phyloP scores from a whole-genome alignment of 2,329 filamentous ascomycete species.

The Penicillium sp. region DNA sequence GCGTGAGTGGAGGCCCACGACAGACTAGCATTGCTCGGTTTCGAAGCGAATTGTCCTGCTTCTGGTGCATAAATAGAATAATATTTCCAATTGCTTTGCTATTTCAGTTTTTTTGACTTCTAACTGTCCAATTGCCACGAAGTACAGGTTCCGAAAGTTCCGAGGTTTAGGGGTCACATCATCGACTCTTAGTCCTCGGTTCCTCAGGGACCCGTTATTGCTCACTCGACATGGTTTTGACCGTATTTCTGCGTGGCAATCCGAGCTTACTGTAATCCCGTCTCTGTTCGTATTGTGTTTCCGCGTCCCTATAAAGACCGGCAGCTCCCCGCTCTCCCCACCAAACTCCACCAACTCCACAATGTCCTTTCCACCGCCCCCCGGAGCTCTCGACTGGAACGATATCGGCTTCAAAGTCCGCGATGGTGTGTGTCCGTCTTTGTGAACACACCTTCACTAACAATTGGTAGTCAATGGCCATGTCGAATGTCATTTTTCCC shows the following conservation, averaged over 20 bases:
- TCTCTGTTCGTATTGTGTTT: background rate
- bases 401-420: constrained; percentile 90
- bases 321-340: background rate
- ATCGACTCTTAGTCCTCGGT: background rate
- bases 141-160: background rate
- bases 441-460: background rate
- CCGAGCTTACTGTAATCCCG: background rate
- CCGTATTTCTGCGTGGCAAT: background rate
- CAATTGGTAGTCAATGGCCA: constrained; percentile 74
- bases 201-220: background rate
- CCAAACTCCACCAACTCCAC: constrained; percentile 11
- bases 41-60: background rate
- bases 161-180: background rate
- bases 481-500: constrained; percentile 81
- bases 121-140: no score
- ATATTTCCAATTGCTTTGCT: background rate
- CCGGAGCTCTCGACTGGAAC: constrained; percentile 67
- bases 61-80: background rate
- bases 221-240: background rate
- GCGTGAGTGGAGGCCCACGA: background rate
- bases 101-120: background rate
- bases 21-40: background rate
- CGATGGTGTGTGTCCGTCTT: constrained; percentile 62
- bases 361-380: constrained; percentile 15
- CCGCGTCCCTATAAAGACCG: background rate